Conservation (phyloP, 2,329 filamentous ascomycete species). For the Ilyonectria destructans region DNA sequence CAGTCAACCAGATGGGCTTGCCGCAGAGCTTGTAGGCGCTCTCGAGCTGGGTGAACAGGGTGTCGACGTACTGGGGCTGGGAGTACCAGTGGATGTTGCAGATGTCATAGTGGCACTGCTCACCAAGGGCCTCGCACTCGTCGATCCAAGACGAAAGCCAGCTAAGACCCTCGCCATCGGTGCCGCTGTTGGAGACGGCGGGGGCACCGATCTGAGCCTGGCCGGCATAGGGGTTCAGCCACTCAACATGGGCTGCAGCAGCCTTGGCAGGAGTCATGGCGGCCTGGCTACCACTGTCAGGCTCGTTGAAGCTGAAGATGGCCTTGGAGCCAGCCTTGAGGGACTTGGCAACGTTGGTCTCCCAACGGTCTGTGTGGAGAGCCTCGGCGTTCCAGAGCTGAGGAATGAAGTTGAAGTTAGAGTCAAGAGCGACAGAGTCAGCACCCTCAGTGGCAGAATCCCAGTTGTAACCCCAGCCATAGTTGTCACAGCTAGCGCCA, state of each 20-base stretch:
- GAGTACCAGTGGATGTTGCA: constrained; percentile 78
- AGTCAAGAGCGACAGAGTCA: constrained; percentile 56
- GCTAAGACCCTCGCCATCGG: constrained; percentile 65
- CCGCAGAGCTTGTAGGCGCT: constrained; percentile 63
- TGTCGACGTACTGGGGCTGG: constrained; percentile 60
- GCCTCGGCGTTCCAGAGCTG: constrained; percentile 73
- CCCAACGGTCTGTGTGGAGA: constrained; percentile 67
- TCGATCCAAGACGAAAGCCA: constrained; percentile 71
- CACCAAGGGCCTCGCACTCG: constrained; percentile 61
- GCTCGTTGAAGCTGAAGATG: constrained; percentile 82
- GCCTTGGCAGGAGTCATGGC: constrained; percentile 67
- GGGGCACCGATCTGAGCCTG: constrained; percentile 72
- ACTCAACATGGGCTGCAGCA: constrained; percentile 69
- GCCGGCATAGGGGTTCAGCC: constrained; percentile 70
- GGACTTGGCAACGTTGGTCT: constrained; percentile 65
- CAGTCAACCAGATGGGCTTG: constrained; percentile 74
- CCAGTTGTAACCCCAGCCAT: constrained; percentile 82
- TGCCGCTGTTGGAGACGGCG: constrained; percentile 74
- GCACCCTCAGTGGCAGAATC: constrained; percentile 58
- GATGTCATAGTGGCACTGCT: constrained; percentile 71
- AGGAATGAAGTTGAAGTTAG: constrained; percentile 75
- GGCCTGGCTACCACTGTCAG: constrained; percentile 73
- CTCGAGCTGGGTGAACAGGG: constrained; percentile 70
- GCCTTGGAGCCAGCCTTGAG: constrained; percentile 69
- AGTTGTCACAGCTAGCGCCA: constrained; percentile 56